Base-by-base conservation (phyloP, 2,329 filamentous ascomycete species). In the Curvularia hawaiiensis region DNA sequence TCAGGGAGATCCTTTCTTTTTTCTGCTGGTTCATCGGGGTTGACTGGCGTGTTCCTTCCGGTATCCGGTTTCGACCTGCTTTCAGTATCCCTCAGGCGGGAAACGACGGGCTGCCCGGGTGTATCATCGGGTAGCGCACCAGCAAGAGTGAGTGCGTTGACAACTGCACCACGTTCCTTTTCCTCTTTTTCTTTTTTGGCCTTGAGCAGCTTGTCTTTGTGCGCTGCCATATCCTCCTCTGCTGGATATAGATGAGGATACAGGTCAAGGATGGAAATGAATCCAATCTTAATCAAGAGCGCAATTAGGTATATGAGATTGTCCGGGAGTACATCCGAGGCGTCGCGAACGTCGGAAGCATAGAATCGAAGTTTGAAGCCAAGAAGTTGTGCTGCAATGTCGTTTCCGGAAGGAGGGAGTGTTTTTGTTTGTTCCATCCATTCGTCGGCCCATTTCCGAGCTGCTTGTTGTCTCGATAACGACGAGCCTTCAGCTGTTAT, bases 311-410 rank as follows among this genome's bases (percentile, higher is more conserved):
- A 96, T 30, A 98, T 91, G 3, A 99, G 83, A 67, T 99, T 99
- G 39, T 95, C 91, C 0, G 95, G 95, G 2, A 98, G 82, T 3
- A 88, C 83, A 69, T 98, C 95, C 1, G 84, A 81, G 52, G 88
- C 84, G 58, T 91, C 87, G 54, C 94, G 86, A 35, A 90, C 88
- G 28, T 88, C 82, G 0, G 92, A 96, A 40, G 91, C 90, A 72
- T 99, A 99, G 76, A 97, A 99, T 14, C 91, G 90, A 50, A 99
- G 84, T 77, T 99, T 99, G 83, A 99, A 99, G 4, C 95, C 95
- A 14, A 99, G 87, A 3, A 99, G 84, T 74, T 98, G 95, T 30
- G 96, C 96, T 1, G 95, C 95, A 58, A 96, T 91, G 43, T 89
- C 87, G 73, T 97, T 99, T 30, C 96, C 95, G 30, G 85, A 83